Conservation (phyloP, 2,329 filamentous ascomycete species). For the Sporothrix dimorphospora region DNA sequence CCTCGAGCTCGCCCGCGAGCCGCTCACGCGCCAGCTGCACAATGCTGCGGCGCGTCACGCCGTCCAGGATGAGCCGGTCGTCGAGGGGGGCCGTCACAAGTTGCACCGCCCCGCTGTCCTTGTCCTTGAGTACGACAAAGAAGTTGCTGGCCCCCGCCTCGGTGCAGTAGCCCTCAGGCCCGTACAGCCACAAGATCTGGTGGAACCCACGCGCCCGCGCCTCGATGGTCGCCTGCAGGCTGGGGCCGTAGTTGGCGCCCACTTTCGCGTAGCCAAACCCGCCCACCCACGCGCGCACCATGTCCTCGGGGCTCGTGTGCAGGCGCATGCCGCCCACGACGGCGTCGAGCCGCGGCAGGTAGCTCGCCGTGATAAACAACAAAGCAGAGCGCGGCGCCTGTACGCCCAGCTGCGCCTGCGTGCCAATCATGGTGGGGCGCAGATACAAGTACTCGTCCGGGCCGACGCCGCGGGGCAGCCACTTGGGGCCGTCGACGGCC, state of each 20-base stretch:
- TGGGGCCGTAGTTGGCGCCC: slow-evolving; percentile 90
- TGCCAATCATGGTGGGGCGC: slow-evolving; percentile 84
- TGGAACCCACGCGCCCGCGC: slow-evolving; percentile 75
- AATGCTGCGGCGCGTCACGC: slow-evolving; percentile 82
- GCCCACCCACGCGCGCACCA: slow-evolving; percentile 88
- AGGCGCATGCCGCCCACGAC: slow-evolving; percentile 67
- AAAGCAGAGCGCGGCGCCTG: slow-evolving; percentile 80
- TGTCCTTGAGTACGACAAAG: slow-evolving; percentile 77
- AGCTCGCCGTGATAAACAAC: slow-evolving; percentile 77
- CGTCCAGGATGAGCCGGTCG: slow-evolving; percentile 82
- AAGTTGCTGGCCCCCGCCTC: slow-evolving; percentile 94
- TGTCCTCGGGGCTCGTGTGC: slow-evolving; percentile 78
- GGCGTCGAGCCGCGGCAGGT: slow-evolving; percentile 61
- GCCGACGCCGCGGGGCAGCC: slow-evolving; percentile 65
- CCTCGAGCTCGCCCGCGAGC: slow-evolving; percentile 62
- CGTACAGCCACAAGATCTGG: slow-evolving; percentile 94
- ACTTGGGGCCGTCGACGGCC: slow-evolving; percentile 73
- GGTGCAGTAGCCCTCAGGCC: slow-evolving; percentile 74
- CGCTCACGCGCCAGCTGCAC: slow-evolving; percentile 71
- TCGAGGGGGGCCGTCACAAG: slow-evolving; percentile 83
- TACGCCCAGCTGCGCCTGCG: slow-evolving; percentile 78
- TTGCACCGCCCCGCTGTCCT: slow-evolving; percentile 65
- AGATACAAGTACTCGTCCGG: slow-evolving; percentile 79
- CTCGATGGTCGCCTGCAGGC: slow-evolving; percentile 75
- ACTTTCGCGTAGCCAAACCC: slow-evolving; percentile 92